A percentile compares a stretch with the other conserved stretches of the same genome.
Conservation (phyloP, 2,329 filamentous ascomycete species). For the Beauveria rudraprayagi region DNA sequence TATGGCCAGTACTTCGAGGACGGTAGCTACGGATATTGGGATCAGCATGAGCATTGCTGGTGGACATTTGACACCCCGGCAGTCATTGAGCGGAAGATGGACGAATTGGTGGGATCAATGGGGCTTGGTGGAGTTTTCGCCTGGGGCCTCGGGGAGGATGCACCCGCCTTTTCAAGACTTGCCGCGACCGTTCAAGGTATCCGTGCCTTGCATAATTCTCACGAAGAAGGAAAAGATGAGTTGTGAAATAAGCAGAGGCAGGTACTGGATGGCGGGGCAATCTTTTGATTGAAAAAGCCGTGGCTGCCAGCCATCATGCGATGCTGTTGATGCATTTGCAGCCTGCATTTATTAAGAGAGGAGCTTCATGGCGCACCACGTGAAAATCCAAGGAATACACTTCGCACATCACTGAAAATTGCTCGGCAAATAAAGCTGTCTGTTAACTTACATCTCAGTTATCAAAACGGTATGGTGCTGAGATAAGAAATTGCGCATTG, state of each 20-base stretch:
- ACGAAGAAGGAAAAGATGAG: constrained; percentile 19
- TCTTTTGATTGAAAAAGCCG: not conserved
- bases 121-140: constrained; percentile 64
- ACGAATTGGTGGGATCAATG: constrained; percentile 46
- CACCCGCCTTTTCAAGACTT: constrained; percentile 34
- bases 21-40: constrained; percentile 65
- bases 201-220: constrained; percentile 5
- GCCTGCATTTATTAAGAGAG: too few species aligned
- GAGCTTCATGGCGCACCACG: not conserved
- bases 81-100: constrained; percentile 55
- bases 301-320: not conserved
- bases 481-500: not conserved
- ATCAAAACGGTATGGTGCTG: not conserved
- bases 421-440: not conserved
- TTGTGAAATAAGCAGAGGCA: constrained; percentile 16
- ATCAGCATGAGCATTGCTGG: constrained; percentile 50
- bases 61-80: constrained; percentile 66
- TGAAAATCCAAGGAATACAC: not conserved
- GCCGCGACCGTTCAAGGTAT: constrained; percentile 24
- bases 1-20: constrained; percentile 46
- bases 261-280: not conserved
- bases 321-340: not conserved
- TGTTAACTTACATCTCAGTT: not conserved
- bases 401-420: not conserved
- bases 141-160: constrained; percentile 67